Base-by-base conservation (phyloP, 139 green algal genomes). In the Dunaliella sp. region DNA sequence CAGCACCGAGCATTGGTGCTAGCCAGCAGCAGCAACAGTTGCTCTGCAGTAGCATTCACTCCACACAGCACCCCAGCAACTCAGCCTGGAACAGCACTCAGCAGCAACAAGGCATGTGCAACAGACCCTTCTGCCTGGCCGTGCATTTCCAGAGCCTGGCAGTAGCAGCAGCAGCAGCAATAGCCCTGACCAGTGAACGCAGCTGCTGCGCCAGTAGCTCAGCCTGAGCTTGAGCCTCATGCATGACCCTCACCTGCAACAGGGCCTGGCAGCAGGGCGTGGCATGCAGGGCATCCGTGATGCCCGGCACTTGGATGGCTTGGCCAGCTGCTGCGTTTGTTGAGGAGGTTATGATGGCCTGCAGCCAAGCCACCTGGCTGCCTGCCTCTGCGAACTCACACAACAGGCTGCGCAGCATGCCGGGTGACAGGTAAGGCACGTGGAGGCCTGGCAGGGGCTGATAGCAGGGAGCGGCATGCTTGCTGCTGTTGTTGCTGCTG, bases 351-450 rank as follows among this genome's bases (percentile, higher is more conserved):
- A 82, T 65, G 12, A 75, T 30, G 3, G 37, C 21, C 30, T 48
- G 38, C 80, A 84, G 33, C 80, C 80, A 84, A 3, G 80, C 38
- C 80, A 84, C 32, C 38, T 84, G 37, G 38, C 28, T 38, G 28
- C 57, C 57, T 24, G 84, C 48, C 3, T 59, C 37, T 3, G 38
- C 48, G 38, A 82, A 87, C 36, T 48, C 31, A 34, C 2, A 33
- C 32, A 88, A 37, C 38, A 88, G 31, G 21, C 3, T 28, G 24
- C 78, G n/a, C 73, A 88, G 73, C 73, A 80, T 31, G n/a, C 75
- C 24, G 31, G 81, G 72, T 0, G 81, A 81, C 0, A 88, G 86
- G 81, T 86, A 81, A 12, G 86, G 86, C 32, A 83, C 79, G 34
- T 88, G 86, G 1, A 88, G 36, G 36, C 81, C 86, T n/a, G 73